Conservation (phyloP, 352 stramenopile genomes). For the Blastocystis sp. region DNA sequence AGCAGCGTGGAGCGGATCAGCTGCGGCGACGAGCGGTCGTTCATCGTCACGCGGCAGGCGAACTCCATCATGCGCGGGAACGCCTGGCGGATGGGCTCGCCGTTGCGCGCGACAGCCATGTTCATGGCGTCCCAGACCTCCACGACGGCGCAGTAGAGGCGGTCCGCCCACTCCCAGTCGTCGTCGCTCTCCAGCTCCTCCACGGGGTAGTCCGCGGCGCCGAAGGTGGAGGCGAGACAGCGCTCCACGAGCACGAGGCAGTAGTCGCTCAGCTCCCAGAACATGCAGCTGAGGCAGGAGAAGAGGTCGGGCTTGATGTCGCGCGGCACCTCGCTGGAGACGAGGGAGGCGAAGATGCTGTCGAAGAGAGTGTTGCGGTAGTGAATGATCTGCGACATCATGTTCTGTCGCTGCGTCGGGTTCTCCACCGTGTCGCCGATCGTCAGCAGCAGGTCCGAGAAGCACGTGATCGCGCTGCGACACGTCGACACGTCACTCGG, state of each 20-base stretch:
- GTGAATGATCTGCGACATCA: background rate
- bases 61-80: background rate
- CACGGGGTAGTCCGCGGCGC: background rate
- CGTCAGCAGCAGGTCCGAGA: constrained; percentile 38
- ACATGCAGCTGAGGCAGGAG: constrained; percentile 35
- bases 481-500: constrained; percentile 53
- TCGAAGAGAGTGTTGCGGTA: background rate
- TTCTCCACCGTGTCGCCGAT: constrained; percentile 15
- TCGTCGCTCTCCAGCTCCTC: background rate
- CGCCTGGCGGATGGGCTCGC: background rate
- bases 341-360: background rate
- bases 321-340: background rate
- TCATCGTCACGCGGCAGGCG: background rate
- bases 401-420: constrained; percentile 2
- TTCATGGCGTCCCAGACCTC: constrained; percentile 37
- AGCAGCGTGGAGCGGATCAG: background rate
- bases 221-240: background rate
- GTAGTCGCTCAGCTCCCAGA: constrained; percentile 46
- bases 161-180: constrained; percentile 16
- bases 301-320: constrained; percentile 63
- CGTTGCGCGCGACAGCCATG: background rate
- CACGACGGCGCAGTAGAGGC: constrained; percentile 39
- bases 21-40: background rate
- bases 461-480: constrained; percentile 53
- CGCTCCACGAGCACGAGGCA: background rate